phyloP scores from a whole-genome alignment of 2,329 filamentous ascomycete species.

The Ascochyta rabiei region DNA sequence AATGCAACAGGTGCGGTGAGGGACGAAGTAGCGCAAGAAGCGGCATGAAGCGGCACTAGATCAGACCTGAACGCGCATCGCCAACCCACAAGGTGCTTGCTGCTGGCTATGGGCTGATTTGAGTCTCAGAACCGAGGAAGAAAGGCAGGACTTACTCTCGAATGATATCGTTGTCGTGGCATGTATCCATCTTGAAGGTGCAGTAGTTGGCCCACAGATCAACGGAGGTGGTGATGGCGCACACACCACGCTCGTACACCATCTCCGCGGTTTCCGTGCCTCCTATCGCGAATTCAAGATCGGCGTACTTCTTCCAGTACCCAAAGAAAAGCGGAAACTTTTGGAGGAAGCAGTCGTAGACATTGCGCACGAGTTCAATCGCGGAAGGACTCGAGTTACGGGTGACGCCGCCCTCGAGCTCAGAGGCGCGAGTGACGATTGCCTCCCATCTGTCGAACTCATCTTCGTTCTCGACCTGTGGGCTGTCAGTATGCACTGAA shows the following conservation, averaged over 20 bases:
- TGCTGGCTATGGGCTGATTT: conserved; percentile 36
- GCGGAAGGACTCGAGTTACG: conserved; percentile 96
- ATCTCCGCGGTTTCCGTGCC: conserved; percentile 97
- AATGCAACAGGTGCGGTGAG: conserved; percentile 21
- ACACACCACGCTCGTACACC: conserved; percentile 95
- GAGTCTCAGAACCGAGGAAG: conserved; percentile 34
- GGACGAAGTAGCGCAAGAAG: conserved; percentile 49
- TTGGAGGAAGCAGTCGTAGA: conserved; percentile 89
- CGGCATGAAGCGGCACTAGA: conserved; percentile 27
- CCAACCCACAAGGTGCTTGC: conserved; percentile 19
- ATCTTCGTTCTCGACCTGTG: conserved; percentile 73
- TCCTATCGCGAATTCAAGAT: conserved; percentile 94
- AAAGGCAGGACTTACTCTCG: conserved; percentile 88
- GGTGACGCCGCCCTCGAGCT: conserved; percentile 89
- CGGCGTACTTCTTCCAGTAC: conserved; percentile 99
- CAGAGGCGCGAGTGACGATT: conserved; percentile 80
- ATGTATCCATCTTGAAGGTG: conserved; percentile 96
- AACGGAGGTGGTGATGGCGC: conserved; percentile 90
- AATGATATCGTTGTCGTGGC: conserved; percentile 90
- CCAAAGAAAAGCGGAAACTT: conserved; percentile 96
- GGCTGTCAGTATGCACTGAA: conserved; percentile 18
- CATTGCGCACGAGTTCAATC: conserved; percentile 82
- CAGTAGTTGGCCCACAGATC: conserved; percentile 98
- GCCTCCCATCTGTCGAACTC: conserved; percentile 96
- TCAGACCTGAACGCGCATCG: conserved; percentile 27